A percentile compares a stretch with the other conserved stretches of the same genome.
Conservation (phyloP, 2,329 filamentous ascomycete genomes). For the Alternaria ventricosa region DNA sequence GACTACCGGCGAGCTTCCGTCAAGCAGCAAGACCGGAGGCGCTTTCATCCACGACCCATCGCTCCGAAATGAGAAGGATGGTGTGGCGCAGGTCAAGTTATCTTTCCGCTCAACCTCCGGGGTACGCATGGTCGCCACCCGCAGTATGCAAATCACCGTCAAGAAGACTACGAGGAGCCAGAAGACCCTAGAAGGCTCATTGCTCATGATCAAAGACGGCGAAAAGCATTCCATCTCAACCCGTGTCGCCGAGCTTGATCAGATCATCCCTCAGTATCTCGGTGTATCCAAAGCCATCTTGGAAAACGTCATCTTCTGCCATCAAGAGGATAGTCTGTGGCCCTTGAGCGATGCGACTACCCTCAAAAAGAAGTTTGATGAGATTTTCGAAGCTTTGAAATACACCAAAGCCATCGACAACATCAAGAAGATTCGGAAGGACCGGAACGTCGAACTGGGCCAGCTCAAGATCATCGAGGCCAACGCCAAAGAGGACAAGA, state of each 20-base stretch:
- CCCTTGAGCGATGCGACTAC: slow-evolving; percentile 86
- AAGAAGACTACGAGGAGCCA: slow-evolving; percentile 78
- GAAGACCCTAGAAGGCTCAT: slow-evolving; percentile 83
- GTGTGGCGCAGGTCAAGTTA: slow-evolving; percentile 89
- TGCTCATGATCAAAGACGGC: slow-evolving; percentile 78
- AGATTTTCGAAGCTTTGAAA: slow-evolving; percentile 96
- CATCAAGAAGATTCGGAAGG: slow-evolving; percentile 85
- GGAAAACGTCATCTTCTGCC: slow-evolving; percentile 96
- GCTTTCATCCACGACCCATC: slow-evolving; percentile 99
- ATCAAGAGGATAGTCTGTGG: slow-evolving; percentile 98
- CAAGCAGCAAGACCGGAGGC: slow-evolving; percentile 84
- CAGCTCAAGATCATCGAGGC: slow-evolving; percentile 77
- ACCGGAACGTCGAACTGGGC: slow-evolving; percentile 76
- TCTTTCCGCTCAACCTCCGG: slow-evolving; percentile 82
- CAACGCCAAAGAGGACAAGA: slow-evolving; percentile 82
- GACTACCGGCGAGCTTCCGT: slow-evolving; percentile 90
- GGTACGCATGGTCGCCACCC: slow-evolving; percentile 79
- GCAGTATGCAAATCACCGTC: slow-evolving; percentile 83
- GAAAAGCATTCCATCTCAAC: slow-evolving; percentile 81
- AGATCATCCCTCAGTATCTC: slow-evolving; percentile 82
- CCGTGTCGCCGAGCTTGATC: slow-evolving; percentile 79
- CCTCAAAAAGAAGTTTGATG: slow-evolving; percentile 93
- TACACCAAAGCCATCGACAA: slow-evolving; percentile 98
- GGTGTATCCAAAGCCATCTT: slow-evolving; percentile 90
- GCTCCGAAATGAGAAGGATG: slow-evolving; percentile 84